These are phyloP conservation scores for Eucalyptus cloeziana DNA, from an alignment of 345 rosid genomes.

Conservation along the genomic window DNA sequence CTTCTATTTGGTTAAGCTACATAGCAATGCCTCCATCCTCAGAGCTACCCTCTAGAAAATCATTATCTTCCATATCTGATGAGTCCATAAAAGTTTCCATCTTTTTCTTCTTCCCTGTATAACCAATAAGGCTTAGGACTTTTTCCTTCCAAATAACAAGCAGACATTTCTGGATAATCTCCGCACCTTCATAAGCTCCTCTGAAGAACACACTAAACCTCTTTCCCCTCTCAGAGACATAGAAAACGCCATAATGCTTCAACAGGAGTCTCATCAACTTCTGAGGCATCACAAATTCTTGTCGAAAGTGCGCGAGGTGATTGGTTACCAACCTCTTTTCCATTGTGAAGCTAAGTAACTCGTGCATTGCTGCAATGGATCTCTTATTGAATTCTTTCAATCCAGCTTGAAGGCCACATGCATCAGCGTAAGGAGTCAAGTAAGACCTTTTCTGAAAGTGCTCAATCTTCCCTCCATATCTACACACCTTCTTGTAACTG, in stretches of 20 bases:
- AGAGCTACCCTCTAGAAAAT: slow-evolving; percentile 8
- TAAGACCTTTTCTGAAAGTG: slow-evolving; percentile 72
- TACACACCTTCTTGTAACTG: too few species aligned
- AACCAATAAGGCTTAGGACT: slow-evolving; percentile 36
- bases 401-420: slow-evolving; percentile 51
- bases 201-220: slow-evolving; percentile 72
- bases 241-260: slow-evolving; percentile 79
- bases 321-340: slow-evolving; percentile 86
- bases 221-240: slow-evolving; percentile 84
- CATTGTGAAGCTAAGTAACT: slow-evolving; percentile 66
- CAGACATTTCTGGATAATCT: slow-evolving; percentile 37
- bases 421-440: slow-evolving; percentile 79
- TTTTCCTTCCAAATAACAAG: slow-evolving; percentile 50
- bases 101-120: slow-evolving; percentile 48
- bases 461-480: not conserved
- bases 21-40: slow-evolving; percentile 14
- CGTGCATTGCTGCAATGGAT: slow-evolving; percentile 79
- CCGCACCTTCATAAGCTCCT: slow-evolving; percentile 58
- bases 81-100: slow-evolving; percentile 31
- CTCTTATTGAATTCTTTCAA: slow-evolving; percentile 82
- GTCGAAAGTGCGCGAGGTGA: slow-evolving; percentile 68
- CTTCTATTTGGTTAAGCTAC: slow-evolving; percentile 8
- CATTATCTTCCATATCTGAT: slow-evolving; percentile 32
- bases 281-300: slow-evolving; percentile 77
- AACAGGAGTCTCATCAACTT: slow-evolving; percentile 83